phyloP scores from a whole-genome alignment of 2,329 filamentous ascomycete genomes.

The Verticillium zaregamsianum region DNA sequence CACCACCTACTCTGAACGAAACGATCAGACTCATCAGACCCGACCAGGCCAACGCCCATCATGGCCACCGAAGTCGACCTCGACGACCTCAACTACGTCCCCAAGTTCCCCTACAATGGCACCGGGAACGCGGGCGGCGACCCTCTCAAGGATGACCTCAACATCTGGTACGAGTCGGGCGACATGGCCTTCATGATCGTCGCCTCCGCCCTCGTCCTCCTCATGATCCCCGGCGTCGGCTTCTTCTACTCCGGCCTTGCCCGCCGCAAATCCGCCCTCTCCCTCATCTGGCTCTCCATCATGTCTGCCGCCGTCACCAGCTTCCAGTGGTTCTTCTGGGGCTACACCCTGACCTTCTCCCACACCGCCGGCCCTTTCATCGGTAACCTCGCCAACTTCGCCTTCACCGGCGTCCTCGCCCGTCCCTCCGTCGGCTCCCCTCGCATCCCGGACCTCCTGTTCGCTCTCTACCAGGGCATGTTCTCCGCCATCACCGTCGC shows the following conservation, averaged over 20 bases:
- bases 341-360: slow-evolving; percentile 78
- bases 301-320: slow-evolving; percentile 80
- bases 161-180: slow-evolving; percentile 75
- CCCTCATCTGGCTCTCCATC: slow-evolving; percentile 84
- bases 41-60: slow-evolving; percentile 18
- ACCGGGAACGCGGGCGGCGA: slow-evolving; percentile 63
- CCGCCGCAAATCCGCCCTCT: slow-evolving; percentile 82
- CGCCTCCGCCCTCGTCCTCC: slow-evolving; percentile 74
- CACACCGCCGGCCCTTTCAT: slow-evolving; percentile 73
- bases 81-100: slow-evolving; percentile 38
- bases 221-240: slow-evolving; percentile 91
- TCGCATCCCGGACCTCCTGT: slow-evolving; percentile 77
- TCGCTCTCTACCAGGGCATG: slow-evolving; percentile 85
- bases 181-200: slow-evolving; percentile 85
- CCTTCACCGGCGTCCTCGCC: slow-evolving; percentile 70
- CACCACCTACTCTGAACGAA: not conserved
- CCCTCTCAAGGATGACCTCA: slow-evolving; percentile 64
- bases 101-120: slow-evolving; percentile 58
- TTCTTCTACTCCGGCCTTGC: slow-evolving; percentile 95
- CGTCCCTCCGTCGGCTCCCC: slow-evolving; percentile 69
- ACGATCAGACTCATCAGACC: too few species aligned
- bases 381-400: slow-evolving; percentile 75
- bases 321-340: slow-evolving; percentile 96
- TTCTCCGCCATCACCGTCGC: slow-evolving; percentile 84
- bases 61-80: slow-evolving; percentile 28